phyloP scores from a whole-genome alignment of 2,329 filamentous ascomycete species.

The Teratosphaeria epicoccoides region DNA sequence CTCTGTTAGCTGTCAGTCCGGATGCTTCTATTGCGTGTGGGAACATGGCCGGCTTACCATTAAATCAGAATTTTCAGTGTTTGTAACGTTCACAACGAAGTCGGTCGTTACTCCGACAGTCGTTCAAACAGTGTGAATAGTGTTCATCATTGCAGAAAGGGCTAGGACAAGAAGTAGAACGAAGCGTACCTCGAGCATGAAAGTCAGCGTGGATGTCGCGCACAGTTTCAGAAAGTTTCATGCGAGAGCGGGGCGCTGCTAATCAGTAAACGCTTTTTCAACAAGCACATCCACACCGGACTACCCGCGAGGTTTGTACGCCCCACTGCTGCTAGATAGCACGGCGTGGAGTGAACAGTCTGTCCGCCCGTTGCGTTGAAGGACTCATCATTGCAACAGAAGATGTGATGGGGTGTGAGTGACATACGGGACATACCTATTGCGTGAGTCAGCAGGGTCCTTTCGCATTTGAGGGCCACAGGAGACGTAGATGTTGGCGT shows the following conservation, averaged over 20 bases:
- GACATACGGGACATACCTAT: constrained; percentile 6
- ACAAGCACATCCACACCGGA: constrained; percentile 47
- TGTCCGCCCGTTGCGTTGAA: constrained; percentile 61
- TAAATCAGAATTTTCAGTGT: constrained; percentile 63
- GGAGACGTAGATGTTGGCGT: constrained; percentile 12
- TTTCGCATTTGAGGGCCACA: no score
- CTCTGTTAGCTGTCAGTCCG: constrained; percentile 2
- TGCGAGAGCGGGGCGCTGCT: background rate
- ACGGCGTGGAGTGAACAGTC: constrained; percentile 43
- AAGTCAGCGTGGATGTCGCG: constrained; percentile 8
- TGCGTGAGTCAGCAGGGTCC: constrained; percentile 14
- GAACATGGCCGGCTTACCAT: constrained; percentile 40
- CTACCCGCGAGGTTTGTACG: constrained; percentile 56
- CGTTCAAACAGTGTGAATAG: constrained; percentile 64
- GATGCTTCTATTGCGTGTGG: background rate
- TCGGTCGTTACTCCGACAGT: constrained; percentile 37
- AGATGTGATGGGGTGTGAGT: constrained; percentile 14
- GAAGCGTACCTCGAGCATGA: constrained; percentile 8
- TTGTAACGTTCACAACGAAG: constrained; percentile 44
- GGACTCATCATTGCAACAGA: constrained; percentile 44
- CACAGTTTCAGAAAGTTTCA: background rate
- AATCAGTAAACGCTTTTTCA: constrained; percentile 59
- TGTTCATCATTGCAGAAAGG: constrained; percentile 49
- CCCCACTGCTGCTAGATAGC: constrained; percentile 43
- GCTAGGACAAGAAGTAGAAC: background rate